Base-by-base conservation (phyloP, 2,329 filamentous ascomycete genomes). In the Fusarium avenaceum region DNA sequence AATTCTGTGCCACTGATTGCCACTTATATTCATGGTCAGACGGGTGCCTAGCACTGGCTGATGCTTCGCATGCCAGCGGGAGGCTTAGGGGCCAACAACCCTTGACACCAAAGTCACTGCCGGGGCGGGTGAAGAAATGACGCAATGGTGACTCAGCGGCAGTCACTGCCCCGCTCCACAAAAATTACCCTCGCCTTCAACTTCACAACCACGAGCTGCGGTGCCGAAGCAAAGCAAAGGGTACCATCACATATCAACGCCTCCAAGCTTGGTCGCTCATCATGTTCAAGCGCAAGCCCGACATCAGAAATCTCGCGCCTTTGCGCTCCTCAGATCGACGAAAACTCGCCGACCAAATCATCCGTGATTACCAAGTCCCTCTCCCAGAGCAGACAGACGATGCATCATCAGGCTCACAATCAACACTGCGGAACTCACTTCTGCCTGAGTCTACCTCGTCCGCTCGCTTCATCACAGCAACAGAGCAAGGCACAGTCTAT, bases 241-340 rank as follows among this genome's bases (percentile, higher is more conserved):
- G 15, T 30, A 17, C 14, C 46, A 42, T 15, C 22, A 10, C 39
- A 35, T 10, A 33, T n/a, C 22, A 7, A 22, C 50, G 19, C 26
- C 32, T n/a, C 5, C 19, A 13, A 30, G 11, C 28, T 11, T 26
- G 30, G 33, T 19, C 24, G 10, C 22, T 45, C 50, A n/a, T 4
- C 45, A 72, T 72, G 70, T 72, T 72, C 48, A 72, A 72, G 20
- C 61, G 53, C 17, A 72, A 72, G 19, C 67, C 69, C 3, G 70
- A 72, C 1, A 64, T 72, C 56, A 72, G 71, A 61, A 72, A 72
- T 11, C 30, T 72, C 5, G 60, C 70, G 48, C 70, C 70, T 5
- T 30, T 72, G n/a, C 57, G 70, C 28, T 72, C 70, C 3, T 72
- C 70, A 7, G 70, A 72, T 51, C 67, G 70, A 14, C 64, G 70